Evolutionary conservation across 352 stramenopile species (phyloP).

Genomic region (Phytophthora megakarya): DNA sequence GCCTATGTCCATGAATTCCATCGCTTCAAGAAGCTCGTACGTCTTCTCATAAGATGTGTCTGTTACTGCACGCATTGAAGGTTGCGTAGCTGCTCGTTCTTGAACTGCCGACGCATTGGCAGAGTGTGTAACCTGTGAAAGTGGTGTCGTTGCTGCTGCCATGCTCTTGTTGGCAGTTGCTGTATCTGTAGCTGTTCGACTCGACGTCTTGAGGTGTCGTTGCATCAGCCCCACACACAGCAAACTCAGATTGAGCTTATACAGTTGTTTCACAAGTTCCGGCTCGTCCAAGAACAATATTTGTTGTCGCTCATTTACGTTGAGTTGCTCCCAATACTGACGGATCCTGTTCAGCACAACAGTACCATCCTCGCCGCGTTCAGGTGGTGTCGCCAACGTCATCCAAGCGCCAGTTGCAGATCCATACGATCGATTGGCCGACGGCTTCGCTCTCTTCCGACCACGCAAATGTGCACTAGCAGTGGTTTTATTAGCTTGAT

Average conservation of each 20-base stretch:
- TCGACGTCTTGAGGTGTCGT: slow-evolving; percentile 68
- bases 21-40: slow-evolving; percentile 85
- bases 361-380: slow-evolving; percentile 20
- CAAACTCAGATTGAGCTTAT: slow-evolving; percentile 87
- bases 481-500: slow-evolving; percentile 1
- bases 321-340: slow-evolving; percentile 73
- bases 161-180: slow-evolving; percentile 11
- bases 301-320: slow-evolving; percentile 65
- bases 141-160: background rate
- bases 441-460: slow-evolving; percentile 54
- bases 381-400: slow-evolving; percentile 26
- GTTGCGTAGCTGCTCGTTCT: slow-evolving; percentile 11
- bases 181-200: slow-evolving; percentile 15
- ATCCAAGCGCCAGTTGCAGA: slow-evolving; percentile 28
- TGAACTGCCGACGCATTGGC: background rate
- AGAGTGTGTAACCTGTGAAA: background rate
- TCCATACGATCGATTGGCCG: slow-evolving; percentile 5
- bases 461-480: slow-evolving; percentile 7
- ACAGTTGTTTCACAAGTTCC: slow-evolving; percentile 85
- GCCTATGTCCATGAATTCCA: slow-evolving; percentile 90
- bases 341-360: slow-evolving; percentile 42
- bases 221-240: slow-evolving; percentile 87
- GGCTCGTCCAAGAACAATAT: slow-evolving; percentile 82
- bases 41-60: slow-evolving; percentile 58
- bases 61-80: slow-evolving; percentile 15